Evolutionary conservation across 345 rosid genomes (phyloP).

Genomic region (Erysimum cheiranthoides): DNA sequence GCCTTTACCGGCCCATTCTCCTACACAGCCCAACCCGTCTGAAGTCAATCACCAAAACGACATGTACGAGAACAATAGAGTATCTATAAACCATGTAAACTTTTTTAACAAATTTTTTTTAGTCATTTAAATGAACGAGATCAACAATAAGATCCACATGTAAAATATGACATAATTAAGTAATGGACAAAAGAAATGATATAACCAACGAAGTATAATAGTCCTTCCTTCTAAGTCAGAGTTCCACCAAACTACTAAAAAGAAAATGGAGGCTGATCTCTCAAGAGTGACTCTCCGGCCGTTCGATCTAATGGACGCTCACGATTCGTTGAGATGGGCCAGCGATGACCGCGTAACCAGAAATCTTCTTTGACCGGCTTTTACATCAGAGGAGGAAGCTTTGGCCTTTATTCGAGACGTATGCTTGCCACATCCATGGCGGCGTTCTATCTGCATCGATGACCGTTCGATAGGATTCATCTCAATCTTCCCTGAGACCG

Average conservation of each 20-base stretch:
- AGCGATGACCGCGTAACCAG: conserved; percentile 50
- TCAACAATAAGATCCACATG: not conserved
- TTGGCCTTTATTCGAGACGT: conserved; percentile 47
- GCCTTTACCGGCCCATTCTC: too few species aligned
- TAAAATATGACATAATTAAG: not conserved
- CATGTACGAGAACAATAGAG: not conserved
- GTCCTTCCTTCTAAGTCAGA: not conserved
- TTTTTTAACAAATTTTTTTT: too few species aligned
- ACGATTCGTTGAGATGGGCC: conserved; percentile 49
- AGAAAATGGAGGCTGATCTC: conserved; percentile 33
- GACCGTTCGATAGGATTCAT: conserved; percentile 54
- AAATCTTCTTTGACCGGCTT: conserved; percentile 44
- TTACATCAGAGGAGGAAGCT: conserved; percentile 52
- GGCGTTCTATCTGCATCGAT: conserved; percentile 55
- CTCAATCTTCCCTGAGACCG: conserved; percentile 46
- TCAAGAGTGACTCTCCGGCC: conserved; percentile 54
- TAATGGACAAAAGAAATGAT: not conserved
- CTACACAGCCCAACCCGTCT: too few species aligned
- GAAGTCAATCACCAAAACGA: too few species aligned
- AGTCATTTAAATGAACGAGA: not conserved
- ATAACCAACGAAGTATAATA: not conserved
- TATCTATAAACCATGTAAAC: too few species aligned
- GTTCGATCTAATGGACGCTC: conserved; percentile 50
- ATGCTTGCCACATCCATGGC: conserved; percentile 58
- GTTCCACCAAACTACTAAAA: conserved; percentile 16